Base-by-base conservation (phyloP, 1,284 basidiomycete genomes). In the Cryptococcus sp. region DNA sequence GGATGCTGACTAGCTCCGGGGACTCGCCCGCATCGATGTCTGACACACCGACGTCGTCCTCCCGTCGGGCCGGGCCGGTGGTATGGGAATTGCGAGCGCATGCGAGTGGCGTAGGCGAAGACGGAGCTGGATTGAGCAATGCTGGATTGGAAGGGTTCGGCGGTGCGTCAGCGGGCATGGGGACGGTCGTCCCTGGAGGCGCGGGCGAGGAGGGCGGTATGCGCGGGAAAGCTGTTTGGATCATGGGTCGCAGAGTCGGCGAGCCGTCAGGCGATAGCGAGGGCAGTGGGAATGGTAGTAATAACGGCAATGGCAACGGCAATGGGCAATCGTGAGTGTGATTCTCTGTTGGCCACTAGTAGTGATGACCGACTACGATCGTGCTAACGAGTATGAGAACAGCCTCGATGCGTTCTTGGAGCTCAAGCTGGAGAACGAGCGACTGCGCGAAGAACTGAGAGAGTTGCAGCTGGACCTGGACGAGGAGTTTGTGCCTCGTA, bases 371-470 rank as follows among this genome's bases (percentile, higher is more conserved):
- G 16, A n/a, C 20, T 25, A 25, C 52, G 7, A 17, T 25, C 10
- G 8, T 35, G 30, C 30, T 35, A 10, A 35, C 8, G 5, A 35
- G 3, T 27, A n/a, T n/a, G 20, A 35, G 27, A n/a, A 30, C 52
- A 73, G 70, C 16, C 60, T 77, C 40, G 73, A 77, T 35, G 66
- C 72, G 6, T 79, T 78, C 47, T 50, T 79, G 38, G 76, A 78
- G 49, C 63, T 78, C 16, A 78, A 79, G 60, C 57, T 79, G 48
- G 76, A 78, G 63, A 79, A 78, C 50, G 77, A 78, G 64, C 55
- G 72, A 38, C 49, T 78, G 20, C 55, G 71, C 45, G 75, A 72
- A 47, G 76, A 78, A 54, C 58, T 79, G 39, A 59, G 65, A 41
- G 74, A 72, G 38, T 50, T 74, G 15, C 70, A 71, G 41, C 45